Evolutionary conservation across 768 basidiomycete genomes (phyloP).

Genomic region (Floccularia luteovirens): DNA sequence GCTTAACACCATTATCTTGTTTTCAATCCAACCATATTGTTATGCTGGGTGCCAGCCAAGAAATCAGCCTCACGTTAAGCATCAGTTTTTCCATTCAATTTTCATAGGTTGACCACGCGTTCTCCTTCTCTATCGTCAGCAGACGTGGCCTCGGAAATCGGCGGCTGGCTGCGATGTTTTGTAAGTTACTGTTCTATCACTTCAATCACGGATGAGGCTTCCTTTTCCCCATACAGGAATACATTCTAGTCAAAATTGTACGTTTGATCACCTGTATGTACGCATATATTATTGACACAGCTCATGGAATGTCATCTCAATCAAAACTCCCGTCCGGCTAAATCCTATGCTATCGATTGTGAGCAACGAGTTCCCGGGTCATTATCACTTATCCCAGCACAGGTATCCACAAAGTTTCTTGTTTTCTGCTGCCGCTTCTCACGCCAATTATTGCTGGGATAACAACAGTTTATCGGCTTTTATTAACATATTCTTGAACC

Average conservation of each 20-base stretch:
- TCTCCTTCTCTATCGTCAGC: too few species aligned
- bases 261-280: not conserved
- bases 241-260: not conserved
- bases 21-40: too few species aligned
- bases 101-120: too few species aligned
- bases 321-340: not conserved
- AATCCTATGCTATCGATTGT: not conserved
- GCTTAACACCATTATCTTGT: too few species aligned
- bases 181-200: too few species aligned
- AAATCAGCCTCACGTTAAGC: too few species aligned
- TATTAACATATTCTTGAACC: not conserved
- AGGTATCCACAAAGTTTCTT: not conserved
- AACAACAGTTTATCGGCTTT: not conserved
- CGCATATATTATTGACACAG: not conserved
- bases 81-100: too few species aligned
- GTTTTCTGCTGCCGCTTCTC: not conserved
- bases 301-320: constrained; percentile 1
- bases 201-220: too few species aligned
- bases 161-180: too few species aligned
- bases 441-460: not conserved
- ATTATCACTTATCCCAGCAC: not conserved
- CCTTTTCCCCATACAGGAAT: not conserved
- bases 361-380: not conserved
- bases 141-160: too few species aligned
- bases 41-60: too few species aligned